A percentile compares a stretch with the other conserved stretches of the same genome.
These are phyloP conservation scores for Starmerella etchellsii DNA, from an alignment of 805 yeast species.

Conservation along the genomic window DNA sequence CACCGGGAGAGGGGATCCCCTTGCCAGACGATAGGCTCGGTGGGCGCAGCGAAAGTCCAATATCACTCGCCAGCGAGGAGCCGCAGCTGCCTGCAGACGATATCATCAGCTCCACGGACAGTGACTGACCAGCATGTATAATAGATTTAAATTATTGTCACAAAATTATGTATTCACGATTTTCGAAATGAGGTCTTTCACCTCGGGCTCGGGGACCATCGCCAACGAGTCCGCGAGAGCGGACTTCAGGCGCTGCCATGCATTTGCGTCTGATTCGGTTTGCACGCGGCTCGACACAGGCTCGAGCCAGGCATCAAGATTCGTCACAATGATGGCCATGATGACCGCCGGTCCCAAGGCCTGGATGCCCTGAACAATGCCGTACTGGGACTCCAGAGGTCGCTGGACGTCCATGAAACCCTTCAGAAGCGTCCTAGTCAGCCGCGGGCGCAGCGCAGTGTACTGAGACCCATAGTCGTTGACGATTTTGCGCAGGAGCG, in stretches of 20 bases:
- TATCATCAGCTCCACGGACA: constrained; percentile 19
- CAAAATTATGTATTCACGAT: neutral
- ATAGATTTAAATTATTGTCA: neutral
- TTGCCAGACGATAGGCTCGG: no score
- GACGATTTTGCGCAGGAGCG: constrained; percentile 66
- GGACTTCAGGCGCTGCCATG: constrained; percentile 17
- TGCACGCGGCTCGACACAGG: constrained; percentile 38
- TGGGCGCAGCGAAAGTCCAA: no score
- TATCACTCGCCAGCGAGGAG: no score
- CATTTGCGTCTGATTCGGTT: constrained; percentile 15
- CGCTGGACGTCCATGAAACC: constrained; percentile 78
- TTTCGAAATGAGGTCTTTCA: constrained; percentile 9
- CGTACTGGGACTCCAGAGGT: constrained; percentile 83
- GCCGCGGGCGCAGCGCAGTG: constrained; percentile 81
- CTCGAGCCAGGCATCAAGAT: constrained; percentile 60
- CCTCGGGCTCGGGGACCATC: constrained; percentile 9
- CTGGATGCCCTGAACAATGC: constrained; percentile 73
- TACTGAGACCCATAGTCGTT: constrained; percentile 71
- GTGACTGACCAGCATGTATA: no score
- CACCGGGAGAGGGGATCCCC: no score
- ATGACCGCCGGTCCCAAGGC: constrained; percentile 81
- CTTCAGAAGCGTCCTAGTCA: constrained; percentile 80
- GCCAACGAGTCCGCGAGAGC: constrained; percentile 19
- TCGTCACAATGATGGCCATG: constrained; percentile 71
- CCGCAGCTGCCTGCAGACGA: constrained; percentile 7